Evolutionary conservation across 2,329 filamentous ascomycete species (phyloP).

Genomic region (Stylonectria norvegica): DNA sequence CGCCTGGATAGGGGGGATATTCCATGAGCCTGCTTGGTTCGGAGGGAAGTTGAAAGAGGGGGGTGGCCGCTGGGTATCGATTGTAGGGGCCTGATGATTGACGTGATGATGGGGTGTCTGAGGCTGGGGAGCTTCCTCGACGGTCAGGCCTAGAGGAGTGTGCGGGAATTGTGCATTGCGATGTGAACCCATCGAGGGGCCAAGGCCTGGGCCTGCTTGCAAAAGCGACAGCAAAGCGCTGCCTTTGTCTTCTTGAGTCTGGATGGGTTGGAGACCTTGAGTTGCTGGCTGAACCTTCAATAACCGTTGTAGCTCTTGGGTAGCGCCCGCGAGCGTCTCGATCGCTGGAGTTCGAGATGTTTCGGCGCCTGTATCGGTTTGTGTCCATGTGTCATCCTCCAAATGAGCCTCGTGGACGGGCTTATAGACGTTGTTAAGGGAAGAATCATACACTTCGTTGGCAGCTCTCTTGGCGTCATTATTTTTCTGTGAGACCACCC

Average conservation of each 20-base stretch:
- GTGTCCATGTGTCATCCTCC: constrained; percentile 57
- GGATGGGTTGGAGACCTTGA: constrained; percentile 42
- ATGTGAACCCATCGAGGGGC: constrained; percentile 13
- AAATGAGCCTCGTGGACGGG: constrained; percentile 54
- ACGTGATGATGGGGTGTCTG: constrained; percentile 54
- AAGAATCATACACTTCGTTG: constrained; percentile 39
- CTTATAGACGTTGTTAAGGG: constrained; percentile 40
- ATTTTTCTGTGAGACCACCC: constrained; percentile 82
- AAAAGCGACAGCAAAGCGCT: constrained; percentile 53
- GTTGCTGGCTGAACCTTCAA: constrained; percentile 54
- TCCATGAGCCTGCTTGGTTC: constrained; percentile 19
- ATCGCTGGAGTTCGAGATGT: constrained; percentile 36
- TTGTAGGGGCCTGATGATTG: constrained; percentile 40
- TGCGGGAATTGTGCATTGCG: constrained; percentile 36
- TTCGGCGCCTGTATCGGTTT: constrained; percentile 35
- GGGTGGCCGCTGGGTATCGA: constrained; percentile 29
- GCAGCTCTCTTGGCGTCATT: constrained; percentile 53
- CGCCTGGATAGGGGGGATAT: constrained; percentile 10
- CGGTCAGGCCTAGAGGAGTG: constrained; percentile 54
- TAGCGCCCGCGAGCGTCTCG: constrained; percentile 50
- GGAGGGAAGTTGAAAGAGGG: constrained; percentile 29
- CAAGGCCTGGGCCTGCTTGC: constrained; percentile 35
- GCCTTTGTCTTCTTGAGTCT: constrained; percentile 42
- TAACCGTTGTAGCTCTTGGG: constrained; percentile 50
- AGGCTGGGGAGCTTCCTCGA: constrained; percentile 49